Conservation (phyloP, 441 rosid genomes). For the Populus tomentosa region DNA sequence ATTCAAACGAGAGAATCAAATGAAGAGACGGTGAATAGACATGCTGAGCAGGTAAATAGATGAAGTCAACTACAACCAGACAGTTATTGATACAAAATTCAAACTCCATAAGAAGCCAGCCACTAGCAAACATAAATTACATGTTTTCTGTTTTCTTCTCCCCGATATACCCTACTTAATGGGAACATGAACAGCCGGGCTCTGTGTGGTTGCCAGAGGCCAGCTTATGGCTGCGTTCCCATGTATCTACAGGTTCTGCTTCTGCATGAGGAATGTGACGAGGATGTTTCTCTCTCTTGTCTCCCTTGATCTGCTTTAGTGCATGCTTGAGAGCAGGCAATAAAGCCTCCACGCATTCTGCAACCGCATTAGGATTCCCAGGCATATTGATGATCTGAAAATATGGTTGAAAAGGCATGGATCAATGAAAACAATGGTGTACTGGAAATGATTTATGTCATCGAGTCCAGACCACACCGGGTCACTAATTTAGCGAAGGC, state of each 20-base stretch:
- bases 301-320: slow-evolving; percentile 84
- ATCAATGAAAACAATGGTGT: background rate
- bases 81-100: background rate
- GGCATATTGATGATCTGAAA: slow-evolving; percentile 95
- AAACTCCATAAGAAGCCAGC: background rate
- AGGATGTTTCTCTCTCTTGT: slow-evolving; percentile 91
- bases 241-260: slow-evolving; percentile 50
- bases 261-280: slow-evolving; percentile 74
- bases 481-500: background rate
- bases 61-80: background rate
- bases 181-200: slow-evolving; percentile 55
- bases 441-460: background rate
- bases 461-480: background rate
- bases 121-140: background rate
- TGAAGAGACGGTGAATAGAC: no score
- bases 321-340: slow-evolving; percentile 91
- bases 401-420: background rate
- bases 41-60: no score
- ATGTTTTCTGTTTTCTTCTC: background rate
- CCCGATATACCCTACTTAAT: slow-evolving; percentile 13
- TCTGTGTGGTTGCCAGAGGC: slow-evolving; percentile 38
- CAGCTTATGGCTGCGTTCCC: slow-evolving; percentile 69
- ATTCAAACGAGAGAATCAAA: no score
- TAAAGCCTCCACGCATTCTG: slow-evolving; percentile 93
- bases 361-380: slow-evolving; percentile 93